These are phyloP conservation scores for Glomus cerebriforme DNA, from an alignment of 192 early-diverging fungal genomes.

Conservation along the genomic window DNA sequence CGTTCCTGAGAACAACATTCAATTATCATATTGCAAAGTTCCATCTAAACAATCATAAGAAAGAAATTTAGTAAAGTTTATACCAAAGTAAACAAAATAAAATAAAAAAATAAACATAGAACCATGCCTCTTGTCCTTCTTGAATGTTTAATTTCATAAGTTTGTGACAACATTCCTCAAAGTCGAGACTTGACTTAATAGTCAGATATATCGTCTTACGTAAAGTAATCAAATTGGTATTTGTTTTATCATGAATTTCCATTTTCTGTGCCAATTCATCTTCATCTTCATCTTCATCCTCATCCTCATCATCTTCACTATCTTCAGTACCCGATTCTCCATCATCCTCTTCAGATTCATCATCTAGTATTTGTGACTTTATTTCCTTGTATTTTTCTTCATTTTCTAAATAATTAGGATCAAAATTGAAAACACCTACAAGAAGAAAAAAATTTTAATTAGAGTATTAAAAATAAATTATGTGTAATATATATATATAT, in stretches of 20 bases:
- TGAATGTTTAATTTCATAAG: slow-evolving; percentile 84
- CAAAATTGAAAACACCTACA: slow-evolving; percentile 73
- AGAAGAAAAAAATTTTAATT: neutral
- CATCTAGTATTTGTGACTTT: slow-evolving; percentile 86
- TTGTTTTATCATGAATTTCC: slow-evolving; percentile 86
- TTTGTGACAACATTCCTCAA: slow-evolving; percentile 96
- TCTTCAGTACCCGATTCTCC: slow-evolving; percentile 56
- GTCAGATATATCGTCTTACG: slow-evolving; percentile 94
- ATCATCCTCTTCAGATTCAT: slow-evolving; percentile 54
- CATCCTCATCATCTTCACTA: slow-evolving; percentile 56
- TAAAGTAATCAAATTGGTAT: slow-evolving; percentile 84
- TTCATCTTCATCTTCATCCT: slow-evolving; percentile 46
- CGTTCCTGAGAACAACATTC: slow-evolving; percentile 96
- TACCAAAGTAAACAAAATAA: neutral
- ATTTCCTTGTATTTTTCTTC: slow-evolving; percentile 83
- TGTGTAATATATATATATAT: neutral
- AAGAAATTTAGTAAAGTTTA: too few relatives aligned
- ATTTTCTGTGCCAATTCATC: slow-evolving; percentile 49
- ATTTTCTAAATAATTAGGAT: slow-evolving; percentile 77
- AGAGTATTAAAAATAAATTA: neutral
- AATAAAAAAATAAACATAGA: neutral
- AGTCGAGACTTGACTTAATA: slow-evolving; percentile 93
- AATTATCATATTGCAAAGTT: slow-evolving; percentile 95
- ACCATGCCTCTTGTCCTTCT: slow-evolving; percentile 73
- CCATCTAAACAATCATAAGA: slow-evolving; percentile 53